Evolutionary conservation across 2,329 filamentous ascomycete species (phyloP).

Genomic region (Alternaria infectoria): DNA sequence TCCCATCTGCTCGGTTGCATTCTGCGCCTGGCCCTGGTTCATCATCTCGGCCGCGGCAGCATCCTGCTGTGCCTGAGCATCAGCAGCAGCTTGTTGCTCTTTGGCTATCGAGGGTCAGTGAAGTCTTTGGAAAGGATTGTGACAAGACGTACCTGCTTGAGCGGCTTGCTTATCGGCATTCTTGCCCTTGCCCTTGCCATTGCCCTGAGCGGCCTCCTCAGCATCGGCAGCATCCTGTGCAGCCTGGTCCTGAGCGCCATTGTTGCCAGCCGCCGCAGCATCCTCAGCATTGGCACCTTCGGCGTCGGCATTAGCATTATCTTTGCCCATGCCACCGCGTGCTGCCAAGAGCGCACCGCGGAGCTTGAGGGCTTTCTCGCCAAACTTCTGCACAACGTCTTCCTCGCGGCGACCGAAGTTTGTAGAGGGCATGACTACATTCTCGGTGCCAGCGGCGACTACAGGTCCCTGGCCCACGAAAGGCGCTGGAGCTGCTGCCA

Average conservation of each 20-base stretch:
- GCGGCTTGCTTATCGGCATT: slow-evolving; percentile 6
- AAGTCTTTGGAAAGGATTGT: not conserved
- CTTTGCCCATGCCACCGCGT: slow-evolving; percentile 19
- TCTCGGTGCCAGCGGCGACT: slow-evolving; percentile 29
- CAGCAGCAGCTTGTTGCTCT: slow-evolving; percentile 10
- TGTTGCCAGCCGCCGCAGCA: slow-evolving; percentile 4
- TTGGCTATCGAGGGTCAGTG: slow-evolving; percentile 3
- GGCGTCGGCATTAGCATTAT: slow-evolving; percentile 11
- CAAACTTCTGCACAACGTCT: slow-evolving; percentile 28
- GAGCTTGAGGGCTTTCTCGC: slow-evolving; percentile 34
- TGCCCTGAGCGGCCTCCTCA: slow-evolving; percentile 8
- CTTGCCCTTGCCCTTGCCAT: slow-evolving; percentile 13
- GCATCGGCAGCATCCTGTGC: slow-evolving; percentile 11
- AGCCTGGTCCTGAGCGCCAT: slow-evolving; percentile 11
- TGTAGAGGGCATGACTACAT: slow-evolving; percentile 28
- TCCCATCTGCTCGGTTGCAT: not conserved
- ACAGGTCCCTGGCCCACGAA: slow-evolving; percentile 38
- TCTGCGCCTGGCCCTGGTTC: not conserved
- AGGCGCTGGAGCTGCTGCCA: slow-evolving; percentile 40
- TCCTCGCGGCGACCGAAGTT: slow-evolving; percentile 31
- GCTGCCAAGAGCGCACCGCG: slow-evolving; percentile 32
- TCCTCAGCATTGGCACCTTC: slow-evolving; percentile 3
- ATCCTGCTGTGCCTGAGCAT: not conserved
- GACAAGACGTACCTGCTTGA: not conserved
- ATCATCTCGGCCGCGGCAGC: slow-evolving; percentile 2